phyloP scores from a whole-genome alignment of 2,329 filamentous ascomycete genomes.

The Exophiala viscosa region DNA sequence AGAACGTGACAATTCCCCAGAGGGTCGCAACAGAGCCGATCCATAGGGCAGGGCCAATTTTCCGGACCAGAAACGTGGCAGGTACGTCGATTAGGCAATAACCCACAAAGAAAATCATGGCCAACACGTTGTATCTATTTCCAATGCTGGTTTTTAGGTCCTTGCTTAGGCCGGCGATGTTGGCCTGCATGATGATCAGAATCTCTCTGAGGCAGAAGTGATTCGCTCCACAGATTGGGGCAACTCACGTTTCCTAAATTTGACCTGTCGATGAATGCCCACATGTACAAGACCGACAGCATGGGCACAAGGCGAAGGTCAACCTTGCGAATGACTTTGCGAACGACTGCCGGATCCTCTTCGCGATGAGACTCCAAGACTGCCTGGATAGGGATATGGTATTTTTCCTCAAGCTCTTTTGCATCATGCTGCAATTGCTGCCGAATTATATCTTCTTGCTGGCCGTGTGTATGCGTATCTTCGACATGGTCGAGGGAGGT shows the following conservation, averaged over 20 bases:
- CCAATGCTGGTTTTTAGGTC: conserved; percentile 1
- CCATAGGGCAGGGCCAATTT: conserved; percentile 11
- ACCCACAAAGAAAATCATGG: conserved; percentile 6
- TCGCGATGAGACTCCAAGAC: conserved; percentile 1
- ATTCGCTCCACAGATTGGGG: too few species aligned
- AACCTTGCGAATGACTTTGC: too few species aligned
- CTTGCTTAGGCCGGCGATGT: not conserved
- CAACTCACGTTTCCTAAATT: too few species aligned
- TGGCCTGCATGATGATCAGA: not conserved
- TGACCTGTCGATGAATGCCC: too few species aligned
- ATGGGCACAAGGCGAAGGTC: too few species aligned
- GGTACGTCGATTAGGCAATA: conserved; percentile 3
- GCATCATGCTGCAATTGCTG: not conserved
- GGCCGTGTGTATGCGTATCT: not conserved
- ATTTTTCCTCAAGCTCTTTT: conserved; percentile 1
- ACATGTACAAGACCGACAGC: too few species aligned
- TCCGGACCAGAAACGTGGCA: conserved; percentile 42
- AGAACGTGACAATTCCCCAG: conserved; percentile 33
- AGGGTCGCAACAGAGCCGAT: not conserved
- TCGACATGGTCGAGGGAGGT: conserved; percentile 2
- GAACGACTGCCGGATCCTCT: not conserved
- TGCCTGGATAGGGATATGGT: not conserved
- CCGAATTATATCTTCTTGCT: not conserved
- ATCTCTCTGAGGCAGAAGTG: too few species aligned
- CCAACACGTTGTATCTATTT: conserved; percentile 1